Evolutionary conservation across 2,329 filamentous ascomycete species (phyloP), one percentile per base, ranked within the genome.

Genomic region (Colletotrichum orchidophilum): DNA sequence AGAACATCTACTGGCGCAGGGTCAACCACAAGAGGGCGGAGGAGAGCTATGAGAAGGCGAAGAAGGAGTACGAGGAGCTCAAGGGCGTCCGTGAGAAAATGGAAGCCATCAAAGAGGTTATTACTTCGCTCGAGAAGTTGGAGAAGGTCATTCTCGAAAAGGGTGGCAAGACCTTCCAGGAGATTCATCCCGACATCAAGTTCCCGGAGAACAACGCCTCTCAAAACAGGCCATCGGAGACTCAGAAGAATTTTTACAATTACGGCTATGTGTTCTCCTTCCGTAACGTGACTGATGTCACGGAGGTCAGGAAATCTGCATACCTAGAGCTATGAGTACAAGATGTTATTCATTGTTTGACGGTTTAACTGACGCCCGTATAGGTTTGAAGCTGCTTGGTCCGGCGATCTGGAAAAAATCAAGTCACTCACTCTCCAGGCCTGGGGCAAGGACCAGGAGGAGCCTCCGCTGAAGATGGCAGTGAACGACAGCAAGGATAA

Each of bases 321-420:
- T 96, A 95, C 73, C 73, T 92, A 6, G 82, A 88, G 73, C 80
- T 96, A 83, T 91, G 81, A 85, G 88, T 84, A 3, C 18, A 24
- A 31, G 4, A 13, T 24, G 18, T 5, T 31, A 52, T 15, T 35
- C 8, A 35, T 24, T n/a, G n/a, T 42, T 8, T 21, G 8, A 13
- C 24, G 5, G 8, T n/a, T 12, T 9, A 63, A n/a, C 78, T 81
- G 57, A 82, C 71, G 24, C 5, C 11, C 7, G 12, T n/a, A 7
- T 66, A 90, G 88, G 8, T 93, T 93, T 78, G 90, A 96, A 76
- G 93, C 93, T 42, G 90, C 90, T 5, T 96, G 93, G 93, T 75
- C 76, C 5, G 92, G 91, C n/a, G 88, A 96, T 74, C 74, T 92
- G 1, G 83, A 88, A 1, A 89, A 83, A 3, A 89, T 96, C 79